A percentile compares a stretch with the other conserved stretches of the same genome.
phyloP scores from a whole-genome alignment of 2,329 filamentous ascomycete species.

The Fonsecaea pedrosoi region DNA sequence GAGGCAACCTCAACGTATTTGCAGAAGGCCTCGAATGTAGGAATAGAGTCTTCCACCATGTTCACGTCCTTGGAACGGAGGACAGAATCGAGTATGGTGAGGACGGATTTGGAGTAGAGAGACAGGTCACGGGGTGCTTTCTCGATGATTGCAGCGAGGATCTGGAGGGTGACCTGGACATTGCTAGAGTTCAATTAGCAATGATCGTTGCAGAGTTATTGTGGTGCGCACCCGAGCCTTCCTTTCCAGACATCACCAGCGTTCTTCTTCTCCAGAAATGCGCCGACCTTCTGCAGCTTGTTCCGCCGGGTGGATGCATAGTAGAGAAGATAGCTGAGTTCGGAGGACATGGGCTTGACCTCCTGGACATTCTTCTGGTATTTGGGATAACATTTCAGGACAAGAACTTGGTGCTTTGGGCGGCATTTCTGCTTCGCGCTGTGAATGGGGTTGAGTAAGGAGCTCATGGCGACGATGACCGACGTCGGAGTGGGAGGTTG shows the following conservation, averaged over 20 bases:
- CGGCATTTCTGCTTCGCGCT: slow-evolving; percentile 69
- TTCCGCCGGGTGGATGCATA: slow-evolving; percentile 93
- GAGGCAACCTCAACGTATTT: slow-evolving; percentile 84
- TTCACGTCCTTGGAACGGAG: slow-evolving; percentile 86
- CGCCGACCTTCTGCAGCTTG: slow-evolving; percentile 95
- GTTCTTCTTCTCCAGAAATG: slow-evolving; percentile 92
- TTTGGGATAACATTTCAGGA: slow-evolving; percentile 94
- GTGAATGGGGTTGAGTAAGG: slow-evolving; percentile 54
- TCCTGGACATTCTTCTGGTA: slow-evolving; percentile 90
- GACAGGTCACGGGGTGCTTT: slow-evolving; percentile 89
- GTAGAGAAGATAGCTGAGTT: slow-evolving; percentile 95
- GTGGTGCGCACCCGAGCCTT: slow-evolving; percentile 75
- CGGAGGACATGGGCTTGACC: slow-evolving; percentile 93
- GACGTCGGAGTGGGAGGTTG: slow-evolving; percentile 12
- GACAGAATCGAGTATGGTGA: slow-evolving; percentile 83
- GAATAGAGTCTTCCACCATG: slow-evolving; percentile 88
- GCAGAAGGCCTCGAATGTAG: slow-evolving; percentile 88
- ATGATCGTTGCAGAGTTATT: slow-evolving; percentile 1
- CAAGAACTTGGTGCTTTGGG: slow-evolving; percentile 94
- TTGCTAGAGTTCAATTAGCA: slow-evolving; percentile 63
- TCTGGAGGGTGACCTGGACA: slow-evolving; percentile 93
- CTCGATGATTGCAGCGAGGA: slow-evolving; percentile 88
- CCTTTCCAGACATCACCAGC: slow-evolving; percentile 88
- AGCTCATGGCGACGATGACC: slow-evolving; percentile 35
- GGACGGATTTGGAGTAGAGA: slow-evolving; percentile 82